Base-by-base conservation (phyloP, 371 early-diverging fungal genomes). In the Lichtheimia corymbifera region DNA sequence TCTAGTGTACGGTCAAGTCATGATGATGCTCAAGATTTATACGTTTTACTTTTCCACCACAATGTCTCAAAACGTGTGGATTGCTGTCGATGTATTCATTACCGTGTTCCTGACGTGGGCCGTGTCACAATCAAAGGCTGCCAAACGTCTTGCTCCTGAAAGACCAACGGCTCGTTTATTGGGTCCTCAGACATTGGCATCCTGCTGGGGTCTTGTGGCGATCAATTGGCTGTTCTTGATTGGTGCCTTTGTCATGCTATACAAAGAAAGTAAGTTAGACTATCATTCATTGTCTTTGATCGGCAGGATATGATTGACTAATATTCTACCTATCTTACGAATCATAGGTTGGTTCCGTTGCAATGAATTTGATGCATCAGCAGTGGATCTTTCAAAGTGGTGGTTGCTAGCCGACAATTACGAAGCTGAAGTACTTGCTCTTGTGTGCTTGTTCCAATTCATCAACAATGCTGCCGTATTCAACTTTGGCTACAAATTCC, bases 391-490 rank as follows among this genome's bases (percentile, higher is more conserved):
- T n/a, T 68, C 85, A 22, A 72, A 84, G 51, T 92, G 93, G 93
- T 92, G 92, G 91, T 72, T 91, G 51, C 72, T 92, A 28, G 92
- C 86, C 49, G 93, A 92, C 68, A 92, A 91, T 68, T 92, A 73
- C 59, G 93, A 92, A 74, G 86, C 83, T 35, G 87, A 81, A 61
- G 70, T 79, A 13, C 80, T 91, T 28, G 66, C 87, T 0, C 72
- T 86, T 11, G 80, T 83, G 4, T 79, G 83, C 61, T 74, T 90
- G 64, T 88, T 86, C 79, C 83, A 83, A 62, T 88, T 89, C 64
- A 73, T 85, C 72, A 84, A 86, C 67, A 85, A 81, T n/a, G 89
- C 87, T 17, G 90, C 86, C 22, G 80, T 85, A 42, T 88, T 88
- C 75, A 91, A 86, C 73, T 84, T 89, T 65, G 93, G 93, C 14